Percentiles rank a stretch among this genome's conserved stretches.
These are phyloP conservation scores for Pleurotus giganteus DNA, from an alignment of 768 basidiomycete species.

Conservation along the genomic window DNA sequence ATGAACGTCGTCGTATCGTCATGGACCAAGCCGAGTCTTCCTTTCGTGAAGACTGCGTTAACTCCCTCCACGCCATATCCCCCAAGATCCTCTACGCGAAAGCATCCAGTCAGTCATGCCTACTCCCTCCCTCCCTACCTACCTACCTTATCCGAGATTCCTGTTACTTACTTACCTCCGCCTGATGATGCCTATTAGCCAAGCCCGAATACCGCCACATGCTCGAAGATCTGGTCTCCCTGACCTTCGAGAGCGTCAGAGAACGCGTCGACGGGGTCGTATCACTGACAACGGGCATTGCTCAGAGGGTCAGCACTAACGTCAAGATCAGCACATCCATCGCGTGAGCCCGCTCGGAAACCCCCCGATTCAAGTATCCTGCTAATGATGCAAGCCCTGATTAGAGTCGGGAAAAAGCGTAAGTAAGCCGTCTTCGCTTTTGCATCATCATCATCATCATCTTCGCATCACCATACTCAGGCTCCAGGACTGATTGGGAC, in stretches of 20 bases:
- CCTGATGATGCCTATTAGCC: background rate
- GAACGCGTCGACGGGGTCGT: slow-evolving; percentile 15
- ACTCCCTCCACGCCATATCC: background rate
- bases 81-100: background rate
- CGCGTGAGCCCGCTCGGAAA: slow-evolving; percentile 13
- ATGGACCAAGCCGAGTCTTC: slow-evolving; percentile 1
- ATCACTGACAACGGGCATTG: slow-evolving; percentile 19
- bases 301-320: slow-evolving; percentile 19
- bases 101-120: background rate
- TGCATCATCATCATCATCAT: background rate
- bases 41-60: background rate
- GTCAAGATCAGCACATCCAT: slow-evolving; percentile 21
- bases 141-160: too few relatives aligned
- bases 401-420: slow-evolving; percentile 15
- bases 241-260: background rate
- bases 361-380: background rate
- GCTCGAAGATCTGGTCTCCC: slow-evolving; percentile 1
- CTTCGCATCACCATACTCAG: background rate
- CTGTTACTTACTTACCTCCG: too few relatives aligned
- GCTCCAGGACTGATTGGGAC: background rate
- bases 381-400: background rate
- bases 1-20: background rate
- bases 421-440: background rate
- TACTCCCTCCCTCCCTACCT: too few relatives aligned
- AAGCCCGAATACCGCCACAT: background rate